A percentile compares a stretch with the other conserved stretches of the same genome.
Conservation (phyloP, 1,284 basidiomycete genomes). For the Prillingera fragicola region DNA sequence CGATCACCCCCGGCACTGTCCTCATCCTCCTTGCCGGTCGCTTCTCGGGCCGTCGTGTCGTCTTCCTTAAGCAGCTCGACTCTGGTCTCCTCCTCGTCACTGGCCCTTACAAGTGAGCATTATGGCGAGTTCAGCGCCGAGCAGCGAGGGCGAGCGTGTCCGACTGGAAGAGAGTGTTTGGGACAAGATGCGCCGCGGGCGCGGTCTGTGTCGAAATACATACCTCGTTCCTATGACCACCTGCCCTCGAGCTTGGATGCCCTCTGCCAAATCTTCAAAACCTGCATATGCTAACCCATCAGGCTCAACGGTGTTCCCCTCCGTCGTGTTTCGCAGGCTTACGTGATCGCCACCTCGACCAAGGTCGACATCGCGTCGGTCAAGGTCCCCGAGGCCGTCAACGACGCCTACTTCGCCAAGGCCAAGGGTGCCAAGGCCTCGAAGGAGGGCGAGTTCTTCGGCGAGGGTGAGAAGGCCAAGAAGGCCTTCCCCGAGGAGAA, state of each 20-base stretch:
- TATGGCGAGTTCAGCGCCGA: too few relatives aligned
- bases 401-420: conserved; percentile 94
- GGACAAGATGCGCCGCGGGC: too few relatives aligned
- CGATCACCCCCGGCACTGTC: conserved; percentile 91
- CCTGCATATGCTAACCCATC: conserved; percentile 16
- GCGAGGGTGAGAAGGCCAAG: conserved; percentile 85
- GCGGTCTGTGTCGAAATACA: too few relatives aligned
- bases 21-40: conserved; percentile 96
- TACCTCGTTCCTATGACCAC: too few relatives aligned
- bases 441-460: conserved; percentile 95
- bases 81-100: conserved; percentile 93
- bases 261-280: background rate
- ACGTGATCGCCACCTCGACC: conserved; percentile 97
- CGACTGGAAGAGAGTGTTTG: too few relatives aligned
- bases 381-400: conserved; percentile 74
- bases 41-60: conserved; percentile 97
- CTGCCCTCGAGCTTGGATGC: too few relatives aligned
- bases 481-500: conserved; percentile 83
- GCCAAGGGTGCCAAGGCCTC: conserved; percentile 63
- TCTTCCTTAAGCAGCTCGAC: conserved; percentile 94
- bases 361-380: conserved; percentile 78
- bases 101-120: conserved; percentile 78
- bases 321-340: conserved; percentile 97
- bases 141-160: too few relatives aligned
- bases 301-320: conserved; percentile 93